Evolutionary conservation across 345 rosid genomes (phyloP).

Genomic region (Brassica carinata): DNA sequence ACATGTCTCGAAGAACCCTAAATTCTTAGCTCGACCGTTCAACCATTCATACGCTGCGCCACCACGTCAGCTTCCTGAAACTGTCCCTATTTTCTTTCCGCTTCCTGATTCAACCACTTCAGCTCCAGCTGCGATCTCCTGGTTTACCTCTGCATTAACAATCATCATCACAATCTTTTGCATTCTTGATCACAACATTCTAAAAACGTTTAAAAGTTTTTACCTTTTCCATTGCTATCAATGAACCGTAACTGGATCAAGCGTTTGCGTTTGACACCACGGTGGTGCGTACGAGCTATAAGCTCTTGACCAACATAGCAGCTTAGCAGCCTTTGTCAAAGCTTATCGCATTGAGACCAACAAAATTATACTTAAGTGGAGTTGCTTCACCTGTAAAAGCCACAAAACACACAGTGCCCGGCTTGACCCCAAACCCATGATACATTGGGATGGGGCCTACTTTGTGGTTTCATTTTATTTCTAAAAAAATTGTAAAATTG

Average conservation of each 20-base stretch:
- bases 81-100: conserved; percentile 72
- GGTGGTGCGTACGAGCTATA: conserved; percentile 86
- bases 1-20: too few species aligned
- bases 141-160: conserved; percentile 54
- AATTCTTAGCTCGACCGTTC: too few species aligned
- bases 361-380: conserved; percentile 83
- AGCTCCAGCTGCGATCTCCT: conserved; percentile 62
- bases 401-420: background rate
- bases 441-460: too few species aligned
- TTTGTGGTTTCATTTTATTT: too few species aligned
- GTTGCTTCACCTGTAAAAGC: conserved; percentile 71
- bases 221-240: conserved; percentile 60
- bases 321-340: conserved; percentile 78
- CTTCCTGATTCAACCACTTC: conserved; percentile 58
- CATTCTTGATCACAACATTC: background rate
- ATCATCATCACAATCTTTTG: background rate
- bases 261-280: conserved; percentile 84
- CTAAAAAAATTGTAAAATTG: too few species aligned
- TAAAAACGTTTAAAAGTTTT: background rate
- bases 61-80: conserved; percentile 27
- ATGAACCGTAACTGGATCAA: conserved; percentile 69
- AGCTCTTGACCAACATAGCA: conserved; percentile 81
- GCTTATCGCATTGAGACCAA: conserved; percentile 85
- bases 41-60: too few species aligned
- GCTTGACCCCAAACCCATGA: too few species aligned